Percentiles rank a stretch among this genome's conserved stretches.
Conservation (phyloP, 495 filamentous ascomycete genomes). For the Aspergillus conjunctus region DNA sequence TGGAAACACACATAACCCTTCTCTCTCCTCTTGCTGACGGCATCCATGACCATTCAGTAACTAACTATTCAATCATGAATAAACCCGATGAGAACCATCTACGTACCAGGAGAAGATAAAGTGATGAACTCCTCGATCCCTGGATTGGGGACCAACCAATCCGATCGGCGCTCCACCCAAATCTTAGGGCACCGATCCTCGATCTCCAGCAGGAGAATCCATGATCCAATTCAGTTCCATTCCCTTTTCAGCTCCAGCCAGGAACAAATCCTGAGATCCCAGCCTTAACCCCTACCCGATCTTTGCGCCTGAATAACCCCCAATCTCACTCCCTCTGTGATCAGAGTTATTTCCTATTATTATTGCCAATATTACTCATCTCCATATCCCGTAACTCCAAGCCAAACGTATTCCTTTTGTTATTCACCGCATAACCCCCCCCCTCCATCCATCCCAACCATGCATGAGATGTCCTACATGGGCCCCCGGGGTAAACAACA, state of each 20-base stretch:
- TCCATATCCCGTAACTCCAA: no score
- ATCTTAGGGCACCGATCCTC: conserved; percentile 14
- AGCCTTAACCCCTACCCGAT: background rate
- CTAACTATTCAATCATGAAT: background rate
- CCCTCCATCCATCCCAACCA: conserved; percentile 32
- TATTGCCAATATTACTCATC: background rate
- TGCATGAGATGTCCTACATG: conserved; percentile 66
- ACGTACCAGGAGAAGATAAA: background rate
- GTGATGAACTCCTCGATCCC: background rate
- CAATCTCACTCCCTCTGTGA: background rate
- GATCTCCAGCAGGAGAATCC: background rate
- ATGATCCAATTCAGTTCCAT: conserved; percentile 3
- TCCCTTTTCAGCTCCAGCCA: background rate
- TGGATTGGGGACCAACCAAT: conserved; percentile 1
- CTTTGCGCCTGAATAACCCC: background rate
- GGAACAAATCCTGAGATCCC: no score
- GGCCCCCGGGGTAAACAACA: conserved; percentile 49
- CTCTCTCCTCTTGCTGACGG: background rate
- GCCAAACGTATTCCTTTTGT: background rate
- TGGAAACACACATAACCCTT: background rate
- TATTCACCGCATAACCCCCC: background rate
- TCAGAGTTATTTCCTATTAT: background rate
- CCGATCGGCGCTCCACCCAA: conserved; percentile 9
- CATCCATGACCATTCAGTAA: background rate
- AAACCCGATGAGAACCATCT: no score